phyloP scores from a whole-genome alignment of 2,329 filamentous ascomycete species.

The Cladosporium velox region DNA sequence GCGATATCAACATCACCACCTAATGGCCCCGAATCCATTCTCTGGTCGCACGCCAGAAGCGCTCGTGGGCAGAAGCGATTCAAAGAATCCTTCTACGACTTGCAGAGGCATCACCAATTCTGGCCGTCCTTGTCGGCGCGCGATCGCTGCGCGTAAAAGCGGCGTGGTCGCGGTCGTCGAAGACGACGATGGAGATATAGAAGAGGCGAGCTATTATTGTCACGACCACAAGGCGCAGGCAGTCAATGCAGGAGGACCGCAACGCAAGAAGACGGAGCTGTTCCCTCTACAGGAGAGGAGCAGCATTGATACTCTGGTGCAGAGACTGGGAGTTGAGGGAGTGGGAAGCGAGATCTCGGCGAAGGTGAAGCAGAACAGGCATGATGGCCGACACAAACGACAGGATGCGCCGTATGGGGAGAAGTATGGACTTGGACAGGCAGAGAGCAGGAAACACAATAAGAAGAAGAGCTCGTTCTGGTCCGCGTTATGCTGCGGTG shows the following conservation, averaged over 20 bases:
- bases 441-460: slow-evolving; percentile 32
- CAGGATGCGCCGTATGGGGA: slow-evolving; percentile 17
- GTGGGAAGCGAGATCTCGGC: neutral
- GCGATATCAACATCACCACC: neutral
- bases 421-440: slow-evolving; percentile 20
- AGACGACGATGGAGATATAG: slow-evolving; percentile 55
- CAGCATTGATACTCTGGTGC: slow-evolving; percentile 85
- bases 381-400: neutral
- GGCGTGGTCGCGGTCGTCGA: slow-evolving; percentile 46
- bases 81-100: slow-evolving; percentile 77
- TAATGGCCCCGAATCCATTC: slow-evolving; percentile 11
- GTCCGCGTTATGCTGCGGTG: slow-evolving; percentile 46
- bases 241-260: slow-evolving; percentile 28
- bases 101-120: slow-evolving; percentile 83
- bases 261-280: slow-evolving; percentile 50
- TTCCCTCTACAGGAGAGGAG: slow-evolving; percentile 60
- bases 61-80: slow-evolving; percentile 75
- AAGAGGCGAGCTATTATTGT: slow-evolving; percentile 71
- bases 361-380: slow-evolving; percentile 6
- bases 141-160: slow-evolving; percentile 53
- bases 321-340: slow-evolving; percentile 62
- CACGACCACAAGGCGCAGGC: slow-evolving; percentile 96
- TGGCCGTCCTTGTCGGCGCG: slow-evolving; percentile 80
- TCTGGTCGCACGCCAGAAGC: slow-evolving; percentile 82
- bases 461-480: slow-evolving; percentile 42